Conservation (phyloP, 345 rosid genomes). For the Orychophragmus violaceus region DNA sequence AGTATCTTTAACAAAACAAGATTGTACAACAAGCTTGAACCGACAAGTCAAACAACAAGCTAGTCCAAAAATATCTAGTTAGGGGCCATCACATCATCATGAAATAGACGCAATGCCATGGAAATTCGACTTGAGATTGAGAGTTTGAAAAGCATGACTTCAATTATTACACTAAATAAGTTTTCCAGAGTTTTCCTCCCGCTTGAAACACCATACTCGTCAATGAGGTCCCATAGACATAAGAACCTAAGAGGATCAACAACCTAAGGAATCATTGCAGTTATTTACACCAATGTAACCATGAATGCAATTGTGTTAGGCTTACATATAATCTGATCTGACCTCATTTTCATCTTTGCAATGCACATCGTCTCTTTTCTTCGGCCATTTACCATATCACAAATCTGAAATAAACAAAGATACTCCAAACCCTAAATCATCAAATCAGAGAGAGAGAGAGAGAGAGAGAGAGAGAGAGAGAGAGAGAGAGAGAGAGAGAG, state of each 20-base stretch:
- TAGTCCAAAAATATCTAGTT: background rate
- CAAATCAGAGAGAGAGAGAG: too few species aligned
- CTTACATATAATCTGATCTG: slow-evolving; percentile 12
- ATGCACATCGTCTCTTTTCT: slow-evolving; percentile 42
- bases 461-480: too few species aligned
- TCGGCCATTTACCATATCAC: slow-evolving; percentile 97
- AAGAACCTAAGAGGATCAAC: slow-evolving; percentile 53
- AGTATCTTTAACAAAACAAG: background rate
- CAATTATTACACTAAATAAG: slow-evolving; percentile 63
- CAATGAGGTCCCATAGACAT: slow-evolving; percentile 67
- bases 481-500: too few species aligned
- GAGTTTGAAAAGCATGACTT: too few species aligned
- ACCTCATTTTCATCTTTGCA: slow-evolving; percentile 98
- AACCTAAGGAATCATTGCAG: background rate
- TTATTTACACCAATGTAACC: background rate
- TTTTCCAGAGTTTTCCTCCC: slow-evolving; percentile 75
- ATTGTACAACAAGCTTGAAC: background rate
- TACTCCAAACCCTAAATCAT: too few species aligned
- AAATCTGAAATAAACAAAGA: too few species aligned
- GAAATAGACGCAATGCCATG: slow-evolving; percentile 23
- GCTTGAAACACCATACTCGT: slow-evolving; percentile 64
- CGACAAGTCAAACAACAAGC: slow-evolving; percentile 11
- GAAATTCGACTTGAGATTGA: background rate
- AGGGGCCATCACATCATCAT: slow-evolving; percentile 13
- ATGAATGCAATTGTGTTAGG: background rate